Percentiles rank a stretch among this genome's conserved stretches.
Conservation (phyloP, 345 rosid genomes). For the Anastatica hierochuntica region DNA sequence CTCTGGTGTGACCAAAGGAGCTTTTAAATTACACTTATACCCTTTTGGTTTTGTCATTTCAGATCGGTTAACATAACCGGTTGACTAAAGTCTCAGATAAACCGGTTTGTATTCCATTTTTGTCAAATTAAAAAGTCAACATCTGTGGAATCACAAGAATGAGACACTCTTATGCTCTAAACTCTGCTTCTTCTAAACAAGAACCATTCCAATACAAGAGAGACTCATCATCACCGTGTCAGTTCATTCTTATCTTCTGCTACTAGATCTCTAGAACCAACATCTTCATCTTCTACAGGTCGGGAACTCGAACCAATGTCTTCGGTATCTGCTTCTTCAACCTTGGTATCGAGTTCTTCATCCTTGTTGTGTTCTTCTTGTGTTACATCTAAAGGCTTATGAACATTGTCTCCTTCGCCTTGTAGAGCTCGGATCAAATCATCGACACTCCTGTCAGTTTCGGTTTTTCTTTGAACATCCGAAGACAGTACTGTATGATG, state of each 20-base stretch:
- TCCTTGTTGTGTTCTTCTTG: background rate
- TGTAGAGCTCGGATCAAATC: conserved; percentile 26
- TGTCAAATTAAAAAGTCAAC: too few relatives aligned
- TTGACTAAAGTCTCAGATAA: too few relatives aligned
- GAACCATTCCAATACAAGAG: background rate
- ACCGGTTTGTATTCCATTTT: conserved; percentile 1
- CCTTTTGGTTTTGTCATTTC: conserved; percentile 13
- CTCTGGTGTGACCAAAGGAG: background rate
- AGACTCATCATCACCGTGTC: background rate
- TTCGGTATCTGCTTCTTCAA: background rate
- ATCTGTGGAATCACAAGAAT: too few relatives aligned
- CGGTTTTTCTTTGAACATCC: conserved; percentile 8
- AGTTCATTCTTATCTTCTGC: conserved; percentile 2
- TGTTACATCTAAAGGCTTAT: conserved; percentile 13
- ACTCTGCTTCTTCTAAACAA: too few relatives aligned
- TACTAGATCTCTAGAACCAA: too few relatives aligned
- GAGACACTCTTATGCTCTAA: too few relatives aligned
- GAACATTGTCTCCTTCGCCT: conserved; percentile 12
- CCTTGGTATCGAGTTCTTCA: conserved; percentile 6
- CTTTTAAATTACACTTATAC: background rate
- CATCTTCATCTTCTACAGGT: conserved; percentile 1
- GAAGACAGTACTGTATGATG: background rate
- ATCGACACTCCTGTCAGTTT: conserved; percentile 22
- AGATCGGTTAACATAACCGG: too few relatives aligned
- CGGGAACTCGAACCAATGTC: background rate